Percentiles rank a stretch among this genome's conserved stretches.
phyloP scores from a whole-genome alignment of 441 rosid species.

The Euphorbia neoarborescens region DNA sequence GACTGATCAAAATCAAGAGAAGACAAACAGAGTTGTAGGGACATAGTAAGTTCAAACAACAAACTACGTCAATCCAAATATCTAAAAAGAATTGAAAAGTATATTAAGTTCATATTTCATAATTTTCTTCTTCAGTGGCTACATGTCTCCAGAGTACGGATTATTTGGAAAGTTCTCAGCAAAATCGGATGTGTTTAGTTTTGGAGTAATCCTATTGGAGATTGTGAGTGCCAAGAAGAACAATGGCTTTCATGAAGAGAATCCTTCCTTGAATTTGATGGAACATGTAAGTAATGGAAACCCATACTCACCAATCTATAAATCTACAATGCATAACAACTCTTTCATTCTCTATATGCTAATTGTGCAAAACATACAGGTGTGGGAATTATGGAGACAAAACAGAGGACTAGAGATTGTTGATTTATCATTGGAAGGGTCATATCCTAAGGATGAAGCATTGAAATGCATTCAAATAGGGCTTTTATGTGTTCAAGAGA shows the following conservation, averaged over 20 bases:
- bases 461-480: conserved; percentile 35
- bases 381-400: conserved; percentile 41
- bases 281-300: conserved; percentile 23
- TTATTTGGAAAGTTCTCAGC: conserved; percentile 27
- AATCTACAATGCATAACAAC: not conserved
- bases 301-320: not conserved
- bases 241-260: conserved; percentile 11
- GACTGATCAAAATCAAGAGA: conserved; percentile 14
- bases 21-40: conserved; percentile 15
- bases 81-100: not conserved
- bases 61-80: not conserved
- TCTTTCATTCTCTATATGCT: not conserved
- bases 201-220: conserved; percentile 28
- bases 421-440: conserved; percentile 22
- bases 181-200: conserved; percentile 39
- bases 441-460: conserved; percentile 20
- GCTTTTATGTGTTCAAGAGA: conserved; percentile 34
- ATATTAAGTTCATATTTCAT: not conserved
- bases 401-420: conserved; percentile 24
- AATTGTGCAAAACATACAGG: conserved; percentile 11
- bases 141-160: conserved; percentile 41
- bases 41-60: conserved; percentile 14
- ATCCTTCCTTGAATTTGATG: conserved; percentile 22
- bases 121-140: conserved; percentile 24
- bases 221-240: conserved; percentile 27